Evolutionary conservation across 2,329 filamentous ascomycete species (phyloP).

Genomic region (Dothiorella sarmentorum): DNA sequence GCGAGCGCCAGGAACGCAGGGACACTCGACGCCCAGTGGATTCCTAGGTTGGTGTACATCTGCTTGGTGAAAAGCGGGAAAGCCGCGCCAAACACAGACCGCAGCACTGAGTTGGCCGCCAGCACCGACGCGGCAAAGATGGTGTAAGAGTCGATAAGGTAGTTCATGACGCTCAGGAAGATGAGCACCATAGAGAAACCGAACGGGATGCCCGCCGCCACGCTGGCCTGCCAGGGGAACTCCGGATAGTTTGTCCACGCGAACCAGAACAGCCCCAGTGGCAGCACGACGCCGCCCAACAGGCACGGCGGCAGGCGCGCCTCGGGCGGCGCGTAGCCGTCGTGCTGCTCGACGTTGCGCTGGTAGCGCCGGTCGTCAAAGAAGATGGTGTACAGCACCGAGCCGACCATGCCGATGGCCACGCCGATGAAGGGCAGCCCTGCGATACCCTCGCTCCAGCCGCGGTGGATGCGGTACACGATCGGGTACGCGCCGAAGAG

Average conservation of each 20-base stretch:
- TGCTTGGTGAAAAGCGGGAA: slow-evolving; percentile 77
- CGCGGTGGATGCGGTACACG: slow-evolving; percentile 55
- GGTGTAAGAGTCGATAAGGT: slow-evolving; percentile 52
- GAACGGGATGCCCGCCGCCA: slow-evolving; percentile 52
- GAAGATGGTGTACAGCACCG: slow-evolving; percentile 51
- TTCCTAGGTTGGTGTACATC: slow-evolving; percentile 48
- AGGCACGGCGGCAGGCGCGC: slow-evolving; percentile 61
- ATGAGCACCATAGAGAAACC: slow-evolving; percentile 62
- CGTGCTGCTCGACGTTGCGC: slow-evolving; percentile 43
- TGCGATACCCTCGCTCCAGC: slow-evolving; percentile 37
- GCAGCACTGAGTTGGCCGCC: slow-evolving; percentile 74
- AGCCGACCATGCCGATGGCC: slow-evolving; percentile 61
- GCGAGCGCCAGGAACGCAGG: slow-evolving; percentile 70
- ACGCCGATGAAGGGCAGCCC: slow-evolving; percentile 62
- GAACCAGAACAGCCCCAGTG: slow-evolving; percentile 45
- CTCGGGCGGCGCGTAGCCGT: slow-evolving; percentile 62
- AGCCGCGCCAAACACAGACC: slow-evolving; percentile 71
- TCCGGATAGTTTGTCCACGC: slow-evolving; percentile 45
- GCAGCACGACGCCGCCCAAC: slow-evolving; percentile 60
- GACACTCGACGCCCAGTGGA: slow-evolving; percentile 72
- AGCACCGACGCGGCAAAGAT: slow-evolving; percentile 74
- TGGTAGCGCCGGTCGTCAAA: slow-evolving; percentile 37
- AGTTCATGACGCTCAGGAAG: slow-evolving; percentile 54
- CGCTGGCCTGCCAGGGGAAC: slow-evolving; percentile 56
- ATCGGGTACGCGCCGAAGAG: slow-evolving; percentile 52